phyloP scores from a whole-genome alignment of 306 rosid genomes.

The Prinsepia uniflora region DNA sequence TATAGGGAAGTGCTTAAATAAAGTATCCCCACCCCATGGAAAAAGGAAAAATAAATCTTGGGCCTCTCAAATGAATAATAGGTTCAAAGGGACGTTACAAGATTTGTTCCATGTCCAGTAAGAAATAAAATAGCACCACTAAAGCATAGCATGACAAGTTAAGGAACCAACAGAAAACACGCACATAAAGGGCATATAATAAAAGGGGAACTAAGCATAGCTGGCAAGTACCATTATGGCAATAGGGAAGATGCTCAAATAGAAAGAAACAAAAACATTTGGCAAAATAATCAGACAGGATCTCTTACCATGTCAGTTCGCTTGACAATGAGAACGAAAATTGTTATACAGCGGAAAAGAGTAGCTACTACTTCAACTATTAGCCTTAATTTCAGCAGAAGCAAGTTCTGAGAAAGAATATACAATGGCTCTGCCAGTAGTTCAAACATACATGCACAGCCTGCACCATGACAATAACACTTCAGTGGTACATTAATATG shows the following conservation, averaged over 20 bases:
- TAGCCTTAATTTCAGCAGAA: slow-evolving; percentile 68
- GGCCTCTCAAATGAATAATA: not conserved
- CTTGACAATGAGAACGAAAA: slow-evolving; percentile 63
- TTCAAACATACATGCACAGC: slow-evolving; percentile 85
- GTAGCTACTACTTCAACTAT: slow-evolving; percentile 85
- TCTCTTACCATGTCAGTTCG: slow-evolving; percentile 57
- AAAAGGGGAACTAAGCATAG: not conserved
- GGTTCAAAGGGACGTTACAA: not conserved
- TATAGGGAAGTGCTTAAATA: not conserved
- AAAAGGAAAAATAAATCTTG: not conserved
- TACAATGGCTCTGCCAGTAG: slow-evolving; percentile 88
- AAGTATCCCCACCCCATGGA: not conserved
- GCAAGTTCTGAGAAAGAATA: slow-evolving; percentile 86
- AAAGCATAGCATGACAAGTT: not conserved
- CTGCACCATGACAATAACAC: slow-evolving; percentile 43
- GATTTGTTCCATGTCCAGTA: not conserved
- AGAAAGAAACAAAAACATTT: slow-evolving; percentile 17
- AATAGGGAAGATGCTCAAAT: not conserved
- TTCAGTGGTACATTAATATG: slow-evolving; percentile 10
- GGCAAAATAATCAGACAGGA: slow-evolving; percentile 17
- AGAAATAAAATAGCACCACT: not conserved
- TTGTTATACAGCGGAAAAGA: slow-evolving; percentile 68
- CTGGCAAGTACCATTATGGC: not conserved
- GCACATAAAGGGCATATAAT: not conserved
- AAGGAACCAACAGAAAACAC: not conserved